Conservation (phyloP, 306 rosid species). For the Cucurbita moschata region DNA sequence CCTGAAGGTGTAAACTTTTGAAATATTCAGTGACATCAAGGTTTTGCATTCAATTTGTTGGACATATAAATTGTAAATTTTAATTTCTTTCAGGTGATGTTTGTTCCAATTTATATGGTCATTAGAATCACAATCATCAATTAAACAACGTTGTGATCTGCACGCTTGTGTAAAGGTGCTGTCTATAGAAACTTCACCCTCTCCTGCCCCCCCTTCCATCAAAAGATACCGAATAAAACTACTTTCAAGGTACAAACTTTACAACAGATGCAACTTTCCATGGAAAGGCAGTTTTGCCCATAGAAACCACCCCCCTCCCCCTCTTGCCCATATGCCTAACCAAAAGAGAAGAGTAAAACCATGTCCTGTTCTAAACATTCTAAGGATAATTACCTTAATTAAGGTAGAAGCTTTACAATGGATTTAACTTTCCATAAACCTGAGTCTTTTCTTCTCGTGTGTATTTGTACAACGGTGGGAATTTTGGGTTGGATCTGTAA, state of each 20-base stretch:
- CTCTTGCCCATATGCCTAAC: not conserved
- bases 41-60: conserved; percentile 8
- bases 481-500: conserved; percentile 13
- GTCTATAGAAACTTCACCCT: not conserved
- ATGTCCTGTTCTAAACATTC: not conserved
- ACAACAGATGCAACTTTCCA: not conserved
- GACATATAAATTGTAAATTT: not conserved
- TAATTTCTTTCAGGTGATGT: conserved; percentile 1
- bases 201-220: not conserved
- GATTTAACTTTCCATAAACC: not conserved
- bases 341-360: not conserved
- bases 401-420: not conserved
- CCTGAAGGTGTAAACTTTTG: not conserved
- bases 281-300: not conserved
- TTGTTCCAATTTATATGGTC: not conserved
- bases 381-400: not conserved
- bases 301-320: not conserved
- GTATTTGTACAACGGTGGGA: conserved; percentile 21
- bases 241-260: not conserved
- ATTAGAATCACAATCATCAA: not conserved
- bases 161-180: not conserved
- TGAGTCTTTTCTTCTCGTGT: conserved; percentile 9
- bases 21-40: conserved; percentile 8
- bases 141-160: not conserved
- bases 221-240: not conserved